Percentiles rank a stretch among this genome's conserved stretches.
Conservation (phyloP, 192 early-diverging fungal genomes). For the Backusella westeae region DNA sequence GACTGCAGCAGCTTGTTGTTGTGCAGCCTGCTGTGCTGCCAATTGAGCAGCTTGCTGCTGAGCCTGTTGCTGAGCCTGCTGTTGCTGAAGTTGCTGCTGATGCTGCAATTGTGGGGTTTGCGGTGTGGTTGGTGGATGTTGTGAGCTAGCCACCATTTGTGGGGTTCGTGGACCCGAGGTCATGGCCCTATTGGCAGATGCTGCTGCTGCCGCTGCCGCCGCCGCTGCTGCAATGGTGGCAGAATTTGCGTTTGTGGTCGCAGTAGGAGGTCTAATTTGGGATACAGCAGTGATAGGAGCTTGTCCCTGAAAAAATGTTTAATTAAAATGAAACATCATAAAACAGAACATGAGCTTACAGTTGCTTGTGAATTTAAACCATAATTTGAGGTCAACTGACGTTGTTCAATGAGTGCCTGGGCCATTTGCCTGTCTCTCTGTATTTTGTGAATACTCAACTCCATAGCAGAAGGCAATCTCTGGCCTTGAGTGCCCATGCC, state of each 20-base stretch:
- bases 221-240: slow-evolving; percentile 25
- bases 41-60: not conserved
- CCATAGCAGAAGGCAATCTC: slow-evolving; percentile 46
- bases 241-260: slow-evolving; percentile 20
- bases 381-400: slow-evolving; percentile 43
- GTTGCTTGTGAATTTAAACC: slow-evolving; percentile 36
- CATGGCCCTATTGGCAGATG: slow-evolving; percentile 2
- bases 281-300: slow-evolving; percentile 23
- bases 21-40: not conserved
- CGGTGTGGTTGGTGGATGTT: not conserved
- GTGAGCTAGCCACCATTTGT: not conserved
- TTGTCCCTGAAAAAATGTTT: slow-evolving; percentile 22
- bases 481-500: slow-evolving; percentile 26
- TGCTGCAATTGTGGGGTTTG: not conserved
- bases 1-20: slow-evolving; percentile 28
- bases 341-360: slow-evolving; percentile 1
- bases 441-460: slow-evolving; percentile 49
- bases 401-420: slow-evolving; percentile 48
- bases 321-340: slow-evolving; percentile 15
- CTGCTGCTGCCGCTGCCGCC: slow-evolving; percentile 10
- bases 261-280: slow-evolving; percentile 22
- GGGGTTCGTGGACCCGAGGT: not conserved
- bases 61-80: slow-evolving; percentile 15
- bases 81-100: slow-evolving; percentile 3
- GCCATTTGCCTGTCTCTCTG: slow-evolving; percentile 50